A percentile compares a stretch with the other conserved stretches of the same genome.
Evolutionary conservation across 1,284 basidiomycete species (phyloP).

Genomic region (Lentinus polychrous): DNA sequence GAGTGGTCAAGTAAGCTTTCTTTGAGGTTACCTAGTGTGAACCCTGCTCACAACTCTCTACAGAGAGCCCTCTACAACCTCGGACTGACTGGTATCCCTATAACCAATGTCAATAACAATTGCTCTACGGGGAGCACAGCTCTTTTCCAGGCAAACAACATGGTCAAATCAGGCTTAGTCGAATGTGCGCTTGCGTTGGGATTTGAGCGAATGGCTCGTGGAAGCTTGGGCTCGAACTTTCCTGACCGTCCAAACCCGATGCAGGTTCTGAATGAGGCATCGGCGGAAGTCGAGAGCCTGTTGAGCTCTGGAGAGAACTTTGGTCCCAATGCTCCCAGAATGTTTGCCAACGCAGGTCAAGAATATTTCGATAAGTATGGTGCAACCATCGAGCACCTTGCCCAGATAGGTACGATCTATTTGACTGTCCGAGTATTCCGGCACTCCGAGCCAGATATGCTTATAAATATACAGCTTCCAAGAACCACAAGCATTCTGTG

Average conservation of each 20-base stretch:
- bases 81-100: slow-evolving; percentile 80
- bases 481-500: slow-evolving; percentile 79
- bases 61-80: slow-evolving; percentile 79
- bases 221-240: slow-evolving; percentile 66
- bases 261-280: slow-evolving; percentile 36
- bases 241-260: slow-evolving; percentile 64
- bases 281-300: slow-evolving; percentile 46
- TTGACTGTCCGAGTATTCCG: not conserved
- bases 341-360: slow-evolving; percentile 75
- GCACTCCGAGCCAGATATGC: too few relatives aligned
- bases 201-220: slow-evolving; percentile 84
- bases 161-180: slow-evolving; percentile 62
- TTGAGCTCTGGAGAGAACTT: slow-evolving; percentile 50
- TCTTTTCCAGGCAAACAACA: slow-evolving; percentile 61
- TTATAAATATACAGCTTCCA: slow-evolving; percentile 45
- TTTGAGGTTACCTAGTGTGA: not conserved
- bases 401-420: slow-evolving; percentile 59
- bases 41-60: not conserved
- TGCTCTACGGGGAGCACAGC: slow-evolving; percentile 77
- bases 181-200: slow-evolving; percentile 81
- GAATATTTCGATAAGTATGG: slow-evolving; percentile 79
- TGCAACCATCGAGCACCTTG: slow-evolving; percentile 61
- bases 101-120: slow-evolving; percentile 85
- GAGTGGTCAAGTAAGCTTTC: slow-evolving; percentile 56
- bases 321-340: slow-evolving; percentile 65